Evolutionary conservation across 2,329 filamentous ascomycete genomes (phyloP), one percentile per base, ranked within the genome.

Genomic region (Juglanconis sp.): DNA sequence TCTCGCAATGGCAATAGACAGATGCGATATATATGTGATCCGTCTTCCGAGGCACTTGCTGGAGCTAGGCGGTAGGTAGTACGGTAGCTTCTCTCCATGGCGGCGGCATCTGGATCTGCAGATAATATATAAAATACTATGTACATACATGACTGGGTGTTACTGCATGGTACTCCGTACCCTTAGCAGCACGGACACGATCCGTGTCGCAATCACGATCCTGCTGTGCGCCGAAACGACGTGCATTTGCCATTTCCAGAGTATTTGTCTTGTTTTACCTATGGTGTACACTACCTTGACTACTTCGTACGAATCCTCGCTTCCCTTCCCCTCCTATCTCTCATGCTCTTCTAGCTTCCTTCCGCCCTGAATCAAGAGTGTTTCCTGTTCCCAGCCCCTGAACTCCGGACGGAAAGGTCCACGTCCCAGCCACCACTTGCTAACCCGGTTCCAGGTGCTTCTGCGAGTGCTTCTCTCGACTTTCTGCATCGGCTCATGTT

Each of bases 151-250:
- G 24, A 1, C 24, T 24, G 24, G 24, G 24, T 24, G 24, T 24
- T 24, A 24, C 24, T 24, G 24, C 24, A 24, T 24, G 2, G 24
- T 24, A 24, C 24, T 24, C 2, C 24, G 24, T 24, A 24, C 24
- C 24, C 24, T 24, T 2, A 24, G 24, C 24, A 24, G 24, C 24
- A 24, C 24, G 2, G 24, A 24, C 24, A 24, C 24, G 24, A 24
- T 24, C 24, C 24, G 46, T 48, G 17, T 48, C 9, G 46, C 55
- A 57, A 51, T 51, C 48, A 51, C 55, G 48, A 57, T 57, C 48
- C 55, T 50, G 55, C 55, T 57, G 47, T 57, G 55, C 44, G 55
- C 55, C 55, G 55, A 44, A 7, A 51, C 17, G 55, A 50, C 46
- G 35, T 57, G 54, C 54, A 50, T 54, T 2, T 38, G 11, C 35